Base-by-base conservation (phyloP, 129 eudicot species). In the Oenanthe sinensis region DNA sequence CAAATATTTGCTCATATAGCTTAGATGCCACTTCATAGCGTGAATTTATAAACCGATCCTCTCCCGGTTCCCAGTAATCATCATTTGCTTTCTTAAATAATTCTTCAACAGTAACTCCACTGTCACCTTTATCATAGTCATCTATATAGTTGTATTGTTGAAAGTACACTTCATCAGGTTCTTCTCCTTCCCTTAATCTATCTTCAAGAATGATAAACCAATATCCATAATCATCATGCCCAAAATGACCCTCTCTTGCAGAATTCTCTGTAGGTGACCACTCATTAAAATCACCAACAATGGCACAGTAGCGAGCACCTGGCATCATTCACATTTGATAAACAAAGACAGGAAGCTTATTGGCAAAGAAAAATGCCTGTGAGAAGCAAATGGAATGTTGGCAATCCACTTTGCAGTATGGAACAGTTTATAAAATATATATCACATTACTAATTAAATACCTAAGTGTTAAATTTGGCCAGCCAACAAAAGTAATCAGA, bases 31-130 rank as follows among this genome's bases (percentile, higher is more conserved):
- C 84, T 76, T 92, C 99, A 81, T 75, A 88, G 14, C 99, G 93
- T 17, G 86, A 80, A 62, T 89, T 89, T 74, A 94, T 15, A 17
- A 79, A 88, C 6, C 95, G 90, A 39, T 92, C 97, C 86, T 95
- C 99, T 24, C 99, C 99, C 8, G 99, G 96, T 75, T 95, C 99
- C 99, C 99, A 95, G 24, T 95, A 95, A 74, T 95, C 97, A 73
- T 95, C 99, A 81, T 90, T 92, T 52, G 97, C 96, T 89, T 83
- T 90, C 77, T 95, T 70, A 76, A 95, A 88, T 39, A 90, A 48
- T 84, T 95, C 97, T 22, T 88, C 94, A 28, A 85, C 81, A 2
- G 89, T 88, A 74, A 86, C 81, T 46, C 96, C 97, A 71, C 82
- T 84, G 58, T 95, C 99, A 65, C 99, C 99, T 90, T 90, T 92